These are phyloP conservation scores for Turnera subulata DNA, from an alignment of 345 rosid genomes.

Conservation along the genomic window DNA sequence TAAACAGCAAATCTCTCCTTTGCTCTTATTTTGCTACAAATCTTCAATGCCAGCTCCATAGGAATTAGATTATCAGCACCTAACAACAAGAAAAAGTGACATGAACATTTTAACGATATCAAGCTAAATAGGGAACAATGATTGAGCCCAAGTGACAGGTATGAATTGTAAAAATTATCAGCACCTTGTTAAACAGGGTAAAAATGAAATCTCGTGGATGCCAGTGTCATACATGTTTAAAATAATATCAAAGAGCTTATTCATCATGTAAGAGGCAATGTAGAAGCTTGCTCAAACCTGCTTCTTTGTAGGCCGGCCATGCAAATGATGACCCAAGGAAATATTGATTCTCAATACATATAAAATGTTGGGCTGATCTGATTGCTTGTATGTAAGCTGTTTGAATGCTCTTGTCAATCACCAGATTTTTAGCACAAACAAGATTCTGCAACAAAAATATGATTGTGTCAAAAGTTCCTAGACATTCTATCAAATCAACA, in stretches of 20 bases:
- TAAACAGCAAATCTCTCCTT: constrained; percentile 76
- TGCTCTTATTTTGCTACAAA: constrained; percentile 65
- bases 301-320: constrained; percentile 72
- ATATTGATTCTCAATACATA: constrained; percentile 87
- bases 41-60: constrained; percentile 82
- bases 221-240: neutral
- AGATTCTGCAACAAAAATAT: constrained; percentile 54
- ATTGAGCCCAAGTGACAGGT: neutral
- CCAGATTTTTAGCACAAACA: constrained; percentile 76
- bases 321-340: constrained; percentile 84
- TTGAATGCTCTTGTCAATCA: constrained; percentile 84
- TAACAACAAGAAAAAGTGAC: constrained; percentile 15
- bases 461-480: neutral
- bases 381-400: constrained; percentile 87
- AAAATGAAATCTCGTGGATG: neutral
- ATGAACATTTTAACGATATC: neutral
- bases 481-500: neutral
- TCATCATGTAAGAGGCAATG: constrained; percentile 1
- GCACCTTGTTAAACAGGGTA: neutral
- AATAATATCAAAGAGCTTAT: neutral
- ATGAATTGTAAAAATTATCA: neutral
- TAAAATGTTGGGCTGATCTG: constrained; percentile 77
- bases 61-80: constrained; percentile 91
- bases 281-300: constrained; percentile 46
- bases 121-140: neutral